These are phyloP conservation scores for Solanum habrochaites DNA, from an alignment of 257 asterid species.

Conservation along the genomic window DNA sequence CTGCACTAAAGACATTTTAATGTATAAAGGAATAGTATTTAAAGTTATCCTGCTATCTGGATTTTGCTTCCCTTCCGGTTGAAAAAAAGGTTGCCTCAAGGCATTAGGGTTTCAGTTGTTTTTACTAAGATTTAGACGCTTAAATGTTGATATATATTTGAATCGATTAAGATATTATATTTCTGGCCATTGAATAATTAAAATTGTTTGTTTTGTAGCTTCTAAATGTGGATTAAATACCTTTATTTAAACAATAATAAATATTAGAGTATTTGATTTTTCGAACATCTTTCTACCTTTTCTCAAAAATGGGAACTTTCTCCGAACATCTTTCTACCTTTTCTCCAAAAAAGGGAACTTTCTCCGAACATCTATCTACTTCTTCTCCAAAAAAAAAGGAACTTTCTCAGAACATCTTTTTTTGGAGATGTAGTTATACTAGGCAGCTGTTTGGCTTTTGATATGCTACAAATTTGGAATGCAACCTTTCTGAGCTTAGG, in stretches of 20 bases:
- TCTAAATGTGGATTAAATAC: neutral
- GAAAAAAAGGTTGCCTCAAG: neutral
- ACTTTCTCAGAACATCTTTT: neutral
- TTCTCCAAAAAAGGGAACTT: neutral
- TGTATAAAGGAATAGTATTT: neutral
- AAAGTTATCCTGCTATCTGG: neutral
- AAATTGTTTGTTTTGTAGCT: neutral
- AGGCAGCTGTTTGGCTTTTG: neutral
- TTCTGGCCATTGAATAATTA: neutral
- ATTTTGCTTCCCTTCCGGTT: neutral
- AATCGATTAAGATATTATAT: neutral
- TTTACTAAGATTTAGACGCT: neutral
- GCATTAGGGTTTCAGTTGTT: neutral
- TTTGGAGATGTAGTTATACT: neutral
- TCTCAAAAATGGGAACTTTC: neutral
- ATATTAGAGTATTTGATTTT: neutral
- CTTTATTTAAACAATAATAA: neutral
- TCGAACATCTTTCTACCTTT: neutral
- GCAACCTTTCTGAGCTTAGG: neutral
- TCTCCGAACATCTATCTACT: neutral
- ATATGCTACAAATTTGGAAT: neutral
- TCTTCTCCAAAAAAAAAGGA: neutral
- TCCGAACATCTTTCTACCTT: neutral
- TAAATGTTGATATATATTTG: neutral
- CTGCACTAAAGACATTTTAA: neutral